Evolutionary conservation across 208 protist genomes (phyloP), one percentile per base, ranked within the genome.

Genomic region (Crithidia brevicula): DNA sequence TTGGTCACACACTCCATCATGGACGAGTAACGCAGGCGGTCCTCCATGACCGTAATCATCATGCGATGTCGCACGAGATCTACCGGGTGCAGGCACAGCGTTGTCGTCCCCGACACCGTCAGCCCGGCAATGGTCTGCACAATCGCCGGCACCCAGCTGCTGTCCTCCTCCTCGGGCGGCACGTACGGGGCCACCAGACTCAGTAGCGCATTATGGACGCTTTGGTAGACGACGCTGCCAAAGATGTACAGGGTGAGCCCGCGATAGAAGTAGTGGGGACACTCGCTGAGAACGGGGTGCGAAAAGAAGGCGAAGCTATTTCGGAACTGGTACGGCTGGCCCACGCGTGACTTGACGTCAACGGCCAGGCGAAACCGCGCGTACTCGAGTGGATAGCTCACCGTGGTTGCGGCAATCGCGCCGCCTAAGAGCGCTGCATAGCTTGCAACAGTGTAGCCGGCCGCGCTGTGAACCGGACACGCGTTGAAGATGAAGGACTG

Each of bases 311-410:
- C 73, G 16, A 92, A 62, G 67, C 82, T 89, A 65, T 92, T 78
- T n/a, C 77, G 78, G 40, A 91, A 91, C 54, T 79, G 63, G 34
- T 95, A 95, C 15, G 76, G 52, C 10, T 65, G 68, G 4, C 80
- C 78, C n/a, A 74, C 62, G 43, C 64, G 78, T 1, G 78, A 67
- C 62, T 88, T 86, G 15, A 96, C 65, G 25, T 96, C 90, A 9
- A 92, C 88, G 20, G 90, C 90, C 15, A 96, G 76, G 2, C 83
- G 79, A 59, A 96, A 93, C 3, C 90, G 85, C 1, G 82, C 85
- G 66, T 83, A 93, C 36, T 96, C 87, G 16, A 96, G 72, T 5
- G 90, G 90, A 59, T 96, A 96, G 22, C 81, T 88, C 10, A 96
- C 76, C 43, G 80, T 70, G 0, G 68, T 69, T 5, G 76, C 82